Evolutionary conservation across 2,329 filamentous ascomycete genomes (phyloP).

Genomic region (Tolypocladium ophioglossoides): DNA sequence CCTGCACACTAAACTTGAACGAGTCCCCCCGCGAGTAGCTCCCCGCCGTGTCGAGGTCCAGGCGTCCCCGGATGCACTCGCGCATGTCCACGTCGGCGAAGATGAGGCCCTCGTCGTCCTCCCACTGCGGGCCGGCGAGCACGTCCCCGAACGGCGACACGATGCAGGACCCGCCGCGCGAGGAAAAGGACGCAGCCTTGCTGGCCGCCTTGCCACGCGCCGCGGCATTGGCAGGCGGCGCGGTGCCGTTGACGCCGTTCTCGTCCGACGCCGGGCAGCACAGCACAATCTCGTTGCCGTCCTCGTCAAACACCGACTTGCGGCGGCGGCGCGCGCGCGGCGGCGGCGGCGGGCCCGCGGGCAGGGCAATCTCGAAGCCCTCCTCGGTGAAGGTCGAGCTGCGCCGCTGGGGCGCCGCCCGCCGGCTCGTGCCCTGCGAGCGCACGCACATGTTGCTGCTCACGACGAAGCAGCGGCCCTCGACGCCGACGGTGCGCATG

Average conservation of each 20-base stretch:
- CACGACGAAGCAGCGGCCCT: conserved; percentile 78
- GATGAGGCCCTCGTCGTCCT: conserved; percentile 58
- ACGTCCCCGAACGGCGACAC: conserved; percentile 71
- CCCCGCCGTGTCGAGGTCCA: conserved; percentile 77
- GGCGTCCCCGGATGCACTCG: conserved; percentile 69
- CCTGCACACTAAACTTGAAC: conserved; percentile 49
- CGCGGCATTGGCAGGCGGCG: neutral
- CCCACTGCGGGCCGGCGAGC: conserved; percentile 73
- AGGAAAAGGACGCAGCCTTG: conserved; percentile 24
- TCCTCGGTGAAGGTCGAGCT: conserved; percentile 34
- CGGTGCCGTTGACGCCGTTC: conserved; percentile 3
- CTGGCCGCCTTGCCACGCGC: neutral
- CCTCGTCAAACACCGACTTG: conserved; percentile 38
- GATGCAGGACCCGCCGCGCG: conserved; percentile 73
- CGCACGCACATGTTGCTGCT: conserved; percentile 72
- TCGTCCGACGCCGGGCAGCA: conserved; percentile 17
- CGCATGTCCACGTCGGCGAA: conserved; percentile 74
- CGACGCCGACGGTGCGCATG: conserved; percentile 72
- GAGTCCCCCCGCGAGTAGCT: conserved; percentile 69
- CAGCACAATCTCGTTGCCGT: conserved; percentile 45
- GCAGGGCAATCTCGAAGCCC: conserved; percentile 36
- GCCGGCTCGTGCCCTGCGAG: neutral
- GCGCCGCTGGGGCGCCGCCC: neutral
- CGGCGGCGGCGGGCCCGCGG: conserved; percentile 7
- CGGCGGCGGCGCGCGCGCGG: conserved; percentile 6